These are phyloP conservation scores for Arthrobotrys sphaeroides DNA, from an alignment of 2,329 filamentous ascomycete genomes.

Conservation along the genomic window DNA sequence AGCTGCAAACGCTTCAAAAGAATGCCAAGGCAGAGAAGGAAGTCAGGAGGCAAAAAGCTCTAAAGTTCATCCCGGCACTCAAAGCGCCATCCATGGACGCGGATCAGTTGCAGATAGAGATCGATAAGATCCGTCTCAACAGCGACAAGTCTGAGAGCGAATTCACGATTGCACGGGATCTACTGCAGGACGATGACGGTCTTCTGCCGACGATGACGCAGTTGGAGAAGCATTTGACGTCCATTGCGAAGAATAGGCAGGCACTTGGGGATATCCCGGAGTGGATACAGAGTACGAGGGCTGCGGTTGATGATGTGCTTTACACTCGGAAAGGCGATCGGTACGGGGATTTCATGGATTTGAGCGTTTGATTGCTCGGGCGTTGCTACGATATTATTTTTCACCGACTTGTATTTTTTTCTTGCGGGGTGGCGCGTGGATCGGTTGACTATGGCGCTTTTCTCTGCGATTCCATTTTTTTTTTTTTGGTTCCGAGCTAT, in stretches of 20 bases:
- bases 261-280: constrained; percentile 42
- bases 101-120: constrained; percentile 48
- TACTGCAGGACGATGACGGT: constrained; percentile 36
- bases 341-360: constrained; percentile 49
- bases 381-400: not conserved
- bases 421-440: not conserved
- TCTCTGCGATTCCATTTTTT: not conserved
- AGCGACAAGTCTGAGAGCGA: constrained; percentile 27
- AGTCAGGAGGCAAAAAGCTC: constrained; percentile 55
- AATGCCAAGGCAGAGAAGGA: constrained; percentile 56
- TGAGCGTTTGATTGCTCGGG: constrained; percentile 22
- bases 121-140: constrained; percentile 48
- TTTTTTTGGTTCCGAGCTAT: not conserved
- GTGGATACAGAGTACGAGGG: constrained; percentile 49
- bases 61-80: constrained; percentile 44
- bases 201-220: constrained; percentile 41
- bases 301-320: constrained; percentile 51
- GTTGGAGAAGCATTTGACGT: constrained; percentile 49
- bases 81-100: constrained; percentile 49
- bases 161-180: constrained; percentile 45
- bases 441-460: constrained; percentile 15
- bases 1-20: constrained; percentile 54
- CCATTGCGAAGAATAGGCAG: constrained; percentile 37
- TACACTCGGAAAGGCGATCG: constrained; percentile 41
- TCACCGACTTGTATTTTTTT: not conserved